Percentiles rank a stretch among this genome's conserved stretches.
These are phyloP conservation scores for Jatropha podagrica DNA, from an alignment of 441 rosid species.

Conservation along the genomic window DNA sequence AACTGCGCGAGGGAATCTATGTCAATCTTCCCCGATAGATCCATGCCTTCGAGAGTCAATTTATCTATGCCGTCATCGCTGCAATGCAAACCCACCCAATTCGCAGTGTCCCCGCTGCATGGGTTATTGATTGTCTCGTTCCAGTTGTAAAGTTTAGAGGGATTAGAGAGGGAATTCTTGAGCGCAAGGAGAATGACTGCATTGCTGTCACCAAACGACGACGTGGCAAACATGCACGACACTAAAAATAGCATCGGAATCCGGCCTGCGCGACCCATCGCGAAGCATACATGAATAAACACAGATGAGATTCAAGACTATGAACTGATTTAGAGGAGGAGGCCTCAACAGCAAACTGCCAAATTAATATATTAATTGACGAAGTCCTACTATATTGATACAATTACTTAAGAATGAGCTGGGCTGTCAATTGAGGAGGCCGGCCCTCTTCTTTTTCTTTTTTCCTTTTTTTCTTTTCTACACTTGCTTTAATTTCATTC, in stretches of 20 bases:
- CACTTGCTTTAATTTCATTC: background rate
- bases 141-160: conserved; percentile 41
- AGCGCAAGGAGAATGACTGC: conserved; percentile 46
- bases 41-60: conserved; percentile 55
- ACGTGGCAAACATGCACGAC: background rate
- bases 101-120: conserved; percentile 28
- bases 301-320: background rate
- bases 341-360: background rate
- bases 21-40: conserved; percentile 53
- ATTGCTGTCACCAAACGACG: conserved; percentile 27
- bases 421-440: background rate
- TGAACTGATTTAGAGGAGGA: background rate
- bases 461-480: no score
- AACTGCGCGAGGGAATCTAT: conserved; percentile 35
- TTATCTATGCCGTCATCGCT: conserved; percentile 32
- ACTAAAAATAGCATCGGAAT: background rate
- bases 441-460: background rate
- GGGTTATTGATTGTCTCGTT: conserved; percentile 29
- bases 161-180: conserved; percentile 44
- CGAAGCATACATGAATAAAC: background rate
- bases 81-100: conserved; percentile 67
- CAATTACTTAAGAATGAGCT: background rate
- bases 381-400: background rate
- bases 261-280: background rate
- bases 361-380: background rate